Conservation (phyloP, 1,284 basidiomycete species). For the Cryptococcus sp. region DNA sequence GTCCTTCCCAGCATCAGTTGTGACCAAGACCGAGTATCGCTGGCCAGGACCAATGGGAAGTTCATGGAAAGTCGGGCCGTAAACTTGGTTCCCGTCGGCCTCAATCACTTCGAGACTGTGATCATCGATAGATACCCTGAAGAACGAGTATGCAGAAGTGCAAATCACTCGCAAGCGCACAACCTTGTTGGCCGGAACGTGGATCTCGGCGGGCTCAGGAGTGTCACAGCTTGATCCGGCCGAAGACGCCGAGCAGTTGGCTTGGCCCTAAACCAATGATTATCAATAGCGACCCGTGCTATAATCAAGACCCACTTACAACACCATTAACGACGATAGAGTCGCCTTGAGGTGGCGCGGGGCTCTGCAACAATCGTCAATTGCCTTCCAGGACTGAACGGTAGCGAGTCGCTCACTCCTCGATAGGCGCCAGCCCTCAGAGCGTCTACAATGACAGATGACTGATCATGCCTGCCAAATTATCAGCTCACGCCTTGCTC, state of each 20-base stretch:
- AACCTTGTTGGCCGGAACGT: constrained; percentile 10
- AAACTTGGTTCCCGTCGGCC: constrained; percentile 32
- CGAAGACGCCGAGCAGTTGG: constrained; percentile 11
- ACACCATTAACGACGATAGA: constrained; percentile 28
- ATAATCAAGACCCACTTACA: constrained; percentile 6
- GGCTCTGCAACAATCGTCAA: constrained; percentile 6
- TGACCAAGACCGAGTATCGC: constrained; percentile 44
- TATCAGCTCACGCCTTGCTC: not conserved
- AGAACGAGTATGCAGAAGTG: constrained; percentile 9
- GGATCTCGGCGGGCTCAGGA: constrained; percentile 11
- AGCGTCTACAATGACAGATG: constrained; percentile 25
- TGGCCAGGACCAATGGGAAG: constrained; percentile 33
- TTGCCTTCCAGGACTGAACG: no score
- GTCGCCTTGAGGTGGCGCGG: constrained; percentile 22
- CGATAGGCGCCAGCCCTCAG: constrained; percentile 20
- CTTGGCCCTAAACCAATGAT: not conserved
- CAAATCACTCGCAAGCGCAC: constrained; percentile 29
- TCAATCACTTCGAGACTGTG: constrained; percentile 37
- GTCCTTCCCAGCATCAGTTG: constrained; percentile 30
- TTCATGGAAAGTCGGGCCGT: constrained; percentile 26
- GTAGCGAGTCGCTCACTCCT: constrained; percentile 18
- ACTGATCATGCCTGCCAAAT: constrained; percentile 26
- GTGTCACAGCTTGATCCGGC: constrained; percentile 2
- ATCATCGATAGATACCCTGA: constrained; percentile 35
- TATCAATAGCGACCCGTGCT: not conserved